Evolutionary conservation across 2,329 filamentous ascomycete species (phyloP), one percentile per base, ranked within the genome.

Genomic region (Trichophyton verrucosum): DNA sequence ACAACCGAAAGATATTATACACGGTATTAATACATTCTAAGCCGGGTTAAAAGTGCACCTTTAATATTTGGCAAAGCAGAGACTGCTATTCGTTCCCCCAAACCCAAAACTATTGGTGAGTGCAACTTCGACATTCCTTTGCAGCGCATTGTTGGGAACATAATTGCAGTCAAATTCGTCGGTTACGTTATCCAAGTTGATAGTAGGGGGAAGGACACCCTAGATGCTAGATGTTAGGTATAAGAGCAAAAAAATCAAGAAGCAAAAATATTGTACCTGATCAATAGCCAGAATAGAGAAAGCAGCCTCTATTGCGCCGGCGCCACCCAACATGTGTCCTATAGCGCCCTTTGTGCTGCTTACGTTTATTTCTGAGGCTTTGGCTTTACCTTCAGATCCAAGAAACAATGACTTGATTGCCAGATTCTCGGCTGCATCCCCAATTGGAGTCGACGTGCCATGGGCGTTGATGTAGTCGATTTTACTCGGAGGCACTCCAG

Each of bases 41-140:
- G 11, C 9, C 1, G 24, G 9, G n/a, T 2, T 8, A 8, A 20
- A 15, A 38, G 11, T 11, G n/a, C n/a, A 2, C 27, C 15, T 9
- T 6, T 36, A 24, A 56, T 67, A 67, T 59, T 66, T 69, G 3
- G 71, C 67, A 68, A 97, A 92, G 59, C 91, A 91, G 42, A 99
- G 77, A 60, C 85, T 91, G 47, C 92, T 91, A 76, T 99, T 99
- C 1, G 92, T 97, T 15, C 94, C 94, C 9, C 94, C 94, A 76
- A 99, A 99, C 0, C 94, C 94, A 75, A 99, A 99, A 71, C 92
- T 97, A 70, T 99, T 99, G 2, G 89, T 94, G 61, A 99, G 68
- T 3, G 88, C 89, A 22, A 92, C 86, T 61, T 84, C 77, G 9
- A 97, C 83, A 1, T 78, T 71, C 65, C 83, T 85, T 59, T 87